Conservation (phyloP, 176 grass and related monocot genomes). For the Carex myosuroides region DNA sequence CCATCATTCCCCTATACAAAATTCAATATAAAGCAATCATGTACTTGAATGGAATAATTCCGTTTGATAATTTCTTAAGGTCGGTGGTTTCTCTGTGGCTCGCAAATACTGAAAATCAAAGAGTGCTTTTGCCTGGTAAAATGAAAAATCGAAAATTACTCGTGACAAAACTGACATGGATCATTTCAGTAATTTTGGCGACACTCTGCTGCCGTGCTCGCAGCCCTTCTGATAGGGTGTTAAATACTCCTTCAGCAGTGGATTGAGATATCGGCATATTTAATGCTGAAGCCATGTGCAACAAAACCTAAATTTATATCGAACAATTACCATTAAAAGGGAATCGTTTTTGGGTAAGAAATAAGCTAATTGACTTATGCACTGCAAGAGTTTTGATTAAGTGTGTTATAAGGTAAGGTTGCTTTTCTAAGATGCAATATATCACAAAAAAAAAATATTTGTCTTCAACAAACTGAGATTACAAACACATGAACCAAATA, state of each 20-base stretch:
- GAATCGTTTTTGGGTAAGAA: neutral
- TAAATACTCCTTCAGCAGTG: slow-evolving; percentile 47
- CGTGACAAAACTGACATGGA: slow-evolving; percentile 50
- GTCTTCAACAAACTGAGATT: neutral
- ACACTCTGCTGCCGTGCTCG: slow-evolving; percentile 64
- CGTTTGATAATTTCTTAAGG: neutral
- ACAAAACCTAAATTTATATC: slow-evolving; percentile 51
- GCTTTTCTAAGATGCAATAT: neutral
- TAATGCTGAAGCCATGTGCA: slow-evolving; percentile 90
- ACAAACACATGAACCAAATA: neutral
- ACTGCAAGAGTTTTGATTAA: neutral
- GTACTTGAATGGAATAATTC: slow-evolving; percentile 8
- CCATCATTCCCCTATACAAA: neutral
- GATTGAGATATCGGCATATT: slow-evolving; percentile 58
- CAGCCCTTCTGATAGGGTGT: slow-evolving; percentile 48
- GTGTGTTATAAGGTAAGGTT: neutral
- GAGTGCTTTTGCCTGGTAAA: neutral
- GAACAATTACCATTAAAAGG: neutral
- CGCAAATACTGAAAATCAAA: neutral
- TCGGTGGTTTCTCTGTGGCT: neutral
- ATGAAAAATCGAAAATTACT: slow-evolving; percentile 3
- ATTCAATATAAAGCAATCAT: neutral
- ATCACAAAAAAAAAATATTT: neutral
- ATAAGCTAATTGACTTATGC: neutral
- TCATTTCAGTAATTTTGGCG: slow-evolving; percentile 99